Evolutionary conservation across 179 eudicot genomes (phyloP), one percentile per base, ranked within the genome.

Genomic region (Camellia oleifera): DNA sequence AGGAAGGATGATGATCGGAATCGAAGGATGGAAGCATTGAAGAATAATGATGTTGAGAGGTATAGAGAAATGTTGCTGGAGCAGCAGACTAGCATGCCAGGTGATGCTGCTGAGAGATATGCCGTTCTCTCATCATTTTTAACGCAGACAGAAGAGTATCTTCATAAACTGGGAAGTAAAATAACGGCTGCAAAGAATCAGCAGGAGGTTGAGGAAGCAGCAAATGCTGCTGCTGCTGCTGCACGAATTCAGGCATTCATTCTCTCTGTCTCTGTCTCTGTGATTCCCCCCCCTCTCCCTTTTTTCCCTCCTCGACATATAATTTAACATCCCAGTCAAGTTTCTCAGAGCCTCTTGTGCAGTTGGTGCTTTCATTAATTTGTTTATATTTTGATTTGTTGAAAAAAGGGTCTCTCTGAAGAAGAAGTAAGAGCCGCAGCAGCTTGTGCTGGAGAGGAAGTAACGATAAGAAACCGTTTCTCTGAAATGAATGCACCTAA

Each of bases 131-230:
- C 99, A 17, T 91, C 98, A 76, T 96, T 96, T 90, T 90, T 96
- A 81, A 77, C 87, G 56, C 98, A 96, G 77, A 96, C 99, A 40
- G 99, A 96, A 83, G 97, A 96, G 26, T 96, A 96, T 88, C 98
- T 96, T 74, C 89, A 91, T 76, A 96, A 91, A 82, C 88, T 96
- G 80, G 99, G 99, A 79, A 76, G 97, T 77, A 96, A 96, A 83
- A 96, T 96, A 71, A 92, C 98, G 26, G 97, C 98, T 75, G 79
- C 97, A 14, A 96, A 96, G 87, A 90, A 87, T 81, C 97, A 94
- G 83, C 98, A 96, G 88, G 99, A 94, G 86, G 97, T 96, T 77
- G 97, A 91, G 84, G 99, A 96, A 87, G 98, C 98, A 20, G 97
- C 98, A 26, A 89, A 97, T 63, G 89, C 88, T 23, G 97, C 98